Conservation (phyloP, 768 basidiomycete species). For the Suillus subalutaceus region DNA sequence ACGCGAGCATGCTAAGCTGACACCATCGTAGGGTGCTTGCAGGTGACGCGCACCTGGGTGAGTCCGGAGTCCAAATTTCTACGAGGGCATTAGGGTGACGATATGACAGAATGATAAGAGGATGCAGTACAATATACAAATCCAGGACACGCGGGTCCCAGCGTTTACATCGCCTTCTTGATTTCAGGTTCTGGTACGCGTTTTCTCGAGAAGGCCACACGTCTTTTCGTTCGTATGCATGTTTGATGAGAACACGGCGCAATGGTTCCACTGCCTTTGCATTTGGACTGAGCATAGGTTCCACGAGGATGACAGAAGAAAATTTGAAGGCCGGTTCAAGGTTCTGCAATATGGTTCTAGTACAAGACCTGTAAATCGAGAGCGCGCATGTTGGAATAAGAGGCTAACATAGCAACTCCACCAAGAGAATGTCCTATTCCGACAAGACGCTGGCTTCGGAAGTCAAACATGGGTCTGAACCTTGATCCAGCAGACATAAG, state of each 20-base stretch:
- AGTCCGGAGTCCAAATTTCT: conserved; percentile 52
- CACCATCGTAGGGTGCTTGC: conserved; percentile 38
- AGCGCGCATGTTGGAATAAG: background rate
- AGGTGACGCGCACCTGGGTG: conserved; percentile 35
- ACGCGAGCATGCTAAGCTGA: conserved; percentile 59
- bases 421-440: conserved; percentile 74
- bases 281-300: conserved; percentile 65
- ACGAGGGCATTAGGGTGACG: background rate
- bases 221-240: conserved; percentile 53
- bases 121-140: conserved; percentile 51
- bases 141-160: conserved; percentile 62
- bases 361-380: conserved; percentile 9
- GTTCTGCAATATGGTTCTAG: conserved; percentile 56
- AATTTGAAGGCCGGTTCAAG: conserved; percentile 50
- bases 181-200: conserved; percentile 42
- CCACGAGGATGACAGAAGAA: conserved; percentile 57
- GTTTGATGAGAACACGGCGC: conserved; percentile 43
- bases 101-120: background rate
- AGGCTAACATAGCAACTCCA: conserved; percentile 60
- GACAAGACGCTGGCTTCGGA: conserved; percentile 52
- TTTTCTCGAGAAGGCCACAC: conserved; percentile 51
- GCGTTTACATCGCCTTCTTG: conserved; percentile 35
- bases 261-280: conserved; percentile 44
- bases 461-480: conserved; percentile 47
- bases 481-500: conserved; percentile 51